Evolutionary conservation across 1,284 basidiomycete species (phyloP).

Genomic region (Leucoagaricus sp.): DNA sequence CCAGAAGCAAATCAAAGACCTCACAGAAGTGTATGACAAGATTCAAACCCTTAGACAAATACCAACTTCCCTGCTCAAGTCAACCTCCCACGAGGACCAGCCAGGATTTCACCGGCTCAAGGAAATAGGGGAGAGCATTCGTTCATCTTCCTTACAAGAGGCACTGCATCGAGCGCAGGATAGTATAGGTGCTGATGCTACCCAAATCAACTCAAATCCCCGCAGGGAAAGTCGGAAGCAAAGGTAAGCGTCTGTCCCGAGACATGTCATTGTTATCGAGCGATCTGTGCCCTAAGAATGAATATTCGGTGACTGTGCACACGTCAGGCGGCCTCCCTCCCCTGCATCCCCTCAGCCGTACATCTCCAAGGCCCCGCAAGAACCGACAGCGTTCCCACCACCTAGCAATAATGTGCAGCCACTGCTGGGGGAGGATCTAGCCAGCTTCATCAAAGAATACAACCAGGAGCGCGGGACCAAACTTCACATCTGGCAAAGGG

Average conservation of each 20-base stretch:
- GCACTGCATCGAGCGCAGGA: constrained; percentile 51
- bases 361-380: constrained; percentile 39
- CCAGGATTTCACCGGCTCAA: constrained; percentile 45
- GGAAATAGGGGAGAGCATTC: constrained; percentile 45
- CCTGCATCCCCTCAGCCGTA: constrained; percentile 64
- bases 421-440: constrained; percentile 44
- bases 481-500: constrained; percentile 54
- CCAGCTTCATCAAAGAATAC: constrained; percentile 53
- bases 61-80: constrained; percentile 41
- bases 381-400: constrained; percentile 44
- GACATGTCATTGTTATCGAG: background rate
- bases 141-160: constrained; percentile 51
- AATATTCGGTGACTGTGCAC: constrained; percentile 12
- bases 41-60: constrained; percentile 46
- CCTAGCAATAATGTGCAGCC: constrained; percentile 33
- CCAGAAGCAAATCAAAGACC: constrained; percentile 44
- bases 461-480: constrained; percentile 39
- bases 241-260: constrained; percentile 39
- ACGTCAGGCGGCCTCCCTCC: constrained; percentile 48
- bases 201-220: constrained; percentile 43
- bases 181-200: constrained; percentile 51
- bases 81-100: constrained; percentile 20
- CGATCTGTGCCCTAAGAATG: constrained; percentile 8
- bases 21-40: constrained; percentile 46
- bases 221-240: constrained; percentile 52